Evolutionary conservation across 805 yeast species (phyloP), one percentile per base, ranked within the genome.

Genomic region (Starmera dryadoides): DNA sequence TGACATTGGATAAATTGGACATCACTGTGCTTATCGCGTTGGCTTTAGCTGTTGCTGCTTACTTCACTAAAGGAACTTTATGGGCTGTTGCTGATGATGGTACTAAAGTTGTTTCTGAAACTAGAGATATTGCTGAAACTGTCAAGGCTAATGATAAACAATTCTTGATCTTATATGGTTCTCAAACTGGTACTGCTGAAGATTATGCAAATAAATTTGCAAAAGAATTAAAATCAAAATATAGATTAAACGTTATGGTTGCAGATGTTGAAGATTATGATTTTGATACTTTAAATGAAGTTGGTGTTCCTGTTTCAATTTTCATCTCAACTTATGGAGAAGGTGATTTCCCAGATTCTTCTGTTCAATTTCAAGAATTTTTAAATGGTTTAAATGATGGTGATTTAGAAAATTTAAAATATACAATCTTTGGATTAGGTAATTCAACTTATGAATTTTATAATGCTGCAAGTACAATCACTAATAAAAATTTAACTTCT

Each of bases 151-250:
- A 79, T 52, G 71, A 75, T 44, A 89, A 91, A 63, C 81, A 83
- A 47, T 82, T 85, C 29, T 66, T 88, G 33, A 81, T 93, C 3
- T 73, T 93, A 44, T 93, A 74, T 58, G 98, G 96, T 15, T 89
- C 98, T 12, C 99, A 93, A 64, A 93, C 98, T 5, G 98, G 98
- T 47, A 93, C 98, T 15, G 96, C 98, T 33, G 98, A 93, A 64
- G 98, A 93, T 56, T 91, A 88, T 53, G 95, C 97, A 16, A 76
- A 82, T 50, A 86, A 91, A 58, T 80, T 88, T 50, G 79, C 95
- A 35, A 88, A 89, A 57, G 98, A 93, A 59, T 77, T 91, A 52
- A 77, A 79, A 50, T 69, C 94, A 21, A 75, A 82, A 58, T 89
- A 83, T 57, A 86, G 89, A 34, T 71, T 93, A 49, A 77, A 80